Percentiles rank a stretch among this genome's conserved stretches.
phyloP scores from a whole-genome alignment of 2,329 filamentous ascomycete species.

The Furcasterigmium furcatum region DNA sequence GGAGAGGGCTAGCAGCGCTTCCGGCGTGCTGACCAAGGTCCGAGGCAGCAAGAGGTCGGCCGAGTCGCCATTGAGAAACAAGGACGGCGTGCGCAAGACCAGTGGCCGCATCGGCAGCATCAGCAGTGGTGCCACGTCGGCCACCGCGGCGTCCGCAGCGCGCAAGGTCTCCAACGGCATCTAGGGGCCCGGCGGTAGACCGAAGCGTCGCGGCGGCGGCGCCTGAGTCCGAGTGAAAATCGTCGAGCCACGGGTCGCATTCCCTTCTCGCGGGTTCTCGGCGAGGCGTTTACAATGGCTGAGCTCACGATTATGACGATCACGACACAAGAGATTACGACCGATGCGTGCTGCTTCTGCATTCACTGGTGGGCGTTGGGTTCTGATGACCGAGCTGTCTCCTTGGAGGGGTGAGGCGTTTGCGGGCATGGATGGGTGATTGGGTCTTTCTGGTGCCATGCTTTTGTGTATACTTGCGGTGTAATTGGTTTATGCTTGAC shows the following conservation, averaged over 20 bases:
- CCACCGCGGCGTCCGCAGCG: conserved; percentile 37
- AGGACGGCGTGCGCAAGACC: conserved; percentile 61
- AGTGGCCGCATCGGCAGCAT: conserved; percentile 63
- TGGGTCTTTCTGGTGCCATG: neutral
- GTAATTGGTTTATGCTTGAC: neutral
- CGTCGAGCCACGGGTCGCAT: too few relatives aligned
- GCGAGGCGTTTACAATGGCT: conserved; percentile 2
- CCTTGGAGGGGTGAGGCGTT: neutral
- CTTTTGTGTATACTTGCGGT: neutral
- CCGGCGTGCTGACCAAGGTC: conserved; percentile 60
- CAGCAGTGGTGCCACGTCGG: conserved; percentile 35
- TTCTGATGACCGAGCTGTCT: neutral
- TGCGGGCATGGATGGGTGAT: neutral
- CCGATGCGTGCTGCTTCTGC: neutral
- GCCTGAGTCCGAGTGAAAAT: conserved; percentile 9
- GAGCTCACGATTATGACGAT: conserved; percentile 5
- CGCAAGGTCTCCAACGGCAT: conserved; percentile 50
- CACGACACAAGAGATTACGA: conserved; percentile 3
- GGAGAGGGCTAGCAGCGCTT: conserved; percentile 48
- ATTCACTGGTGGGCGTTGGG: neutral
- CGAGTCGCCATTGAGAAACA: conserved; percentile 47
- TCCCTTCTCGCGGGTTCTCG: conserved; percentile 2
- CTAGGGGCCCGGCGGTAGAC: conserved; percentile 18
- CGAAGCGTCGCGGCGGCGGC: conserved; percentile 11
- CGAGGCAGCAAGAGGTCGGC: conserved; percentile 56